phyloP scores from a whole-genome alignment of 2,329 filamentous ascomycete genomes.

The Fusarium hainanense region DNA sequence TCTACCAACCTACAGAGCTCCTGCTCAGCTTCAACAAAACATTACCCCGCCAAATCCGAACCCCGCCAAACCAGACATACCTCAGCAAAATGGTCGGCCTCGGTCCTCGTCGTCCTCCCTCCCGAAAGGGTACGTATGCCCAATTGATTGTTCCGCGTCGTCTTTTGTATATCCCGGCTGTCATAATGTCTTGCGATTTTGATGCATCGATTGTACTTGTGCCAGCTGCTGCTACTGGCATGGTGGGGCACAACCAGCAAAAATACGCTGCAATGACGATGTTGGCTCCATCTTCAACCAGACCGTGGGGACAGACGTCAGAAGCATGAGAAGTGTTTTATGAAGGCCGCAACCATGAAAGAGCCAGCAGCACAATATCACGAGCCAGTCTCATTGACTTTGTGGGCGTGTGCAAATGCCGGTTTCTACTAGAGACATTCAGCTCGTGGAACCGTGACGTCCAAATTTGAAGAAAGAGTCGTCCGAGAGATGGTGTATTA shows the following conservation, averaged over 20 bases:
- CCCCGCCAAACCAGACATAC: slow-evolving; percentile 49
- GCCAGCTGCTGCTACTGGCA: slow-evolving; percentile 20
- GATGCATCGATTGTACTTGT: neutral
- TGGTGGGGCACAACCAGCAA: slow-evolving; percentile 28
- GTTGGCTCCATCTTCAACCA: slow-evolving; percentile 14
- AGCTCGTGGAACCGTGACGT: slow-evolving; percentile 29
- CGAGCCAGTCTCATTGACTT: neutral
- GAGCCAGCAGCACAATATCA: neutral
- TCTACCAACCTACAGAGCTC: neutral
- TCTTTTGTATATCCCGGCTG: neutral
- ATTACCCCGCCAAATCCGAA: slow-evolving; percentile 54
- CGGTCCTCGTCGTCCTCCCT: slow-evolving; percentile 62
- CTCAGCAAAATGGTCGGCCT: slow-evolving; percentile 61
- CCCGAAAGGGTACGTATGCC: slow-evolving; percentile 72
- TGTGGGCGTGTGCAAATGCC: neutral
- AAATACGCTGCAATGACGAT: slow-evolving; percentile 36
- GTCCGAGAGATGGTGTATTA: slow-evolving; percentile 11
- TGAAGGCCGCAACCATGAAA: neutral
- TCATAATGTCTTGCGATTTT: neutral
- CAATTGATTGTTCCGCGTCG: slow-evolving; percentile 10
- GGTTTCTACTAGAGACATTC: neutral
- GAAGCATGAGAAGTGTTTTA: slow-evolving; percentile 28
- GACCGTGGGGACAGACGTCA: slow-evolving; percentile 1
- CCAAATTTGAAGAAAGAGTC: slow-evolving; percentile 13
- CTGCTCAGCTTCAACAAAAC: slow-evolving; percentile 29